Percentiles rank a stretch among this genome's conserved stretches.
Conservation (phyloP, 2,329 filamentous ascomycete genomes). For the Curvularia verruculosa region DNA sequence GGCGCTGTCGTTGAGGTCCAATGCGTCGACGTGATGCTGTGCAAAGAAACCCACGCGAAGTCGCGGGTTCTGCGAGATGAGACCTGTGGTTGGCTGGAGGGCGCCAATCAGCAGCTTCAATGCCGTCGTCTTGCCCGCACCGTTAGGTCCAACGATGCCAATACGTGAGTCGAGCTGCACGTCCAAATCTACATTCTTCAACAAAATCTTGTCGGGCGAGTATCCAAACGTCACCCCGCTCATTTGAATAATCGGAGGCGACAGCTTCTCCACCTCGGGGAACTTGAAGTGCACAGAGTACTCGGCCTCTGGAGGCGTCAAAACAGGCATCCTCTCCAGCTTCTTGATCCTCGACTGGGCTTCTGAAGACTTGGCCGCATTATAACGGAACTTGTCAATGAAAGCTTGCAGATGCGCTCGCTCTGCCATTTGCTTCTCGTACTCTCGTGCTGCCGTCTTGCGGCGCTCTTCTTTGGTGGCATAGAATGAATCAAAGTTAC, state of each 20-base stretch:
- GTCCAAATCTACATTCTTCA: slow-evolving; percentile 88
- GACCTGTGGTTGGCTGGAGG: slow-evolving; percentile 73
- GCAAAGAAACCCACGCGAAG: slow-evolving; percentile 96
- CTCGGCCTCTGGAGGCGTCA: slow-evolving; percentile 88
- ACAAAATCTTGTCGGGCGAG: slow-evolving; percentile 74
- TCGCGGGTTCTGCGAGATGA: slow-evolving; percentile 87
- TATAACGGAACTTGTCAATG: slow-evolving; percentile 99
- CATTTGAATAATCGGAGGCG: slow-evolving; percentile 98
- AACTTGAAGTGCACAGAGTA: slow-evolving; percentile 98
- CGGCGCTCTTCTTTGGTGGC: slow-evolving; percentile 95
- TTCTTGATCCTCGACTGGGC: slow-evolving; percentile 99
- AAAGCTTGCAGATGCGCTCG: slow-evolving; percentile 93
- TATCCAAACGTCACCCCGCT: slow-evolving; percentile 91
- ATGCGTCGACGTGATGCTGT: slow-evolving; percentile 95
- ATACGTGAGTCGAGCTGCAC: slow-evolving; percentile 98
- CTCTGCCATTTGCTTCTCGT: slow-evolving; percentile 97
- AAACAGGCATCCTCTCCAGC: slow-evolving; percentile 91
- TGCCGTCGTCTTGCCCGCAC: slow-evolving; percentile 98
- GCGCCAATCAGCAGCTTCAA: slow-evolving; percentile 94
- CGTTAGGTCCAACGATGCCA: slow-evolving; percentile 98
- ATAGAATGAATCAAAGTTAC: slow-evolving; percentile 81
- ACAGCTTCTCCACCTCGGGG: slow-evolving; percentile 96
- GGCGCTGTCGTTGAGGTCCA: slow-evolving; percentile 86
- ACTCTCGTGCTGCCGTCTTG: slow-evolving; percentile 95
- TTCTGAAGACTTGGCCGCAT: slow-evolving; percentile 97